Conservation (phyloP, 1,284 basidiomycete species). For the Heterobasidion parviporum region DNA sequence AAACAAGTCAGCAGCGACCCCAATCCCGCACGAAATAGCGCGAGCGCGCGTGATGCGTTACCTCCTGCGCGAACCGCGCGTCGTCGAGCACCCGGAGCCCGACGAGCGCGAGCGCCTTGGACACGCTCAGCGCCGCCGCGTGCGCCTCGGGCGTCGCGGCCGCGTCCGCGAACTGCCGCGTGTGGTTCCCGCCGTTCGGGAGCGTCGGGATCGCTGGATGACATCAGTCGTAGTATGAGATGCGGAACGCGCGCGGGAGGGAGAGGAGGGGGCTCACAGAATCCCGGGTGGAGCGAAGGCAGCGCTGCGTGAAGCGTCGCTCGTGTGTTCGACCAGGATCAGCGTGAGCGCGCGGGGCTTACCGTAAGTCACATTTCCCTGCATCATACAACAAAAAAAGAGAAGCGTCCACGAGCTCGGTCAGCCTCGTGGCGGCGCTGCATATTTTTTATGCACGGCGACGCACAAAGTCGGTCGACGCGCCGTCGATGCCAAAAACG, state of each 20-base stretch:
- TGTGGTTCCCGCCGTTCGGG: conserved; percentile 59
- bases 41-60: conserved; percentile 14
- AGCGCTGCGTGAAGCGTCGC: conserved; percentile 32
- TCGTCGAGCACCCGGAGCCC: conserved; percentile 54
- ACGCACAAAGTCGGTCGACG: conserved; percentile 16
- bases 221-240: conserved; percentile 2
- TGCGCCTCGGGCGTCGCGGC: conserved; percentile 58
- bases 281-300: conserved; percentile 58
- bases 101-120: conserved; percentile 53
- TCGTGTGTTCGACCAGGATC: background rate
- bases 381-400: no score
- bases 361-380: conserved; percentile 69
- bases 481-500: conserved; percentile 8
- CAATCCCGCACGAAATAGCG: background rate
- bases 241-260: background rate
- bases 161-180: conserved; percentile 51
- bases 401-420: background rate
- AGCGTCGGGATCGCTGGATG: conserved; percentile 56
- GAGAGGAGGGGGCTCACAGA: conserved; percentile 29
- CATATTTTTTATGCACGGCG: background rate
- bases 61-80: conserved; percentile 47
- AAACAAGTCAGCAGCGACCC: background rate
- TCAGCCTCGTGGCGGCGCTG: background rate
- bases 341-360: conserved; percentile 10
- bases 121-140: conserved; percentile 42